Conservation (phyloP, 768 basidiomycete species). For the Kwoniella bestiolae region DNA sequence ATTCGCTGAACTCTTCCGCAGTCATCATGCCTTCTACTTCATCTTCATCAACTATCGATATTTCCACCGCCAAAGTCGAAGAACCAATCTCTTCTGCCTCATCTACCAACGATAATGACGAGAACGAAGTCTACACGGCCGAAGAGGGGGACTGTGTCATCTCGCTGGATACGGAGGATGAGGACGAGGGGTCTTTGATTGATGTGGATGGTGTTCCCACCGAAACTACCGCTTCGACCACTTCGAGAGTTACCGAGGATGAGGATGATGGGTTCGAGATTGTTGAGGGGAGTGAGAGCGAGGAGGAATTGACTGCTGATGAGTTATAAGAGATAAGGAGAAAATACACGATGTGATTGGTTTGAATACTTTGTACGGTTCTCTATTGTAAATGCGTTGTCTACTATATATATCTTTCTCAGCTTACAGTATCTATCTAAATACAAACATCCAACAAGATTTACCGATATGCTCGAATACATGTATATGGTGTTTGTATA, state of each 20-base stretch:
- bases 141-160: constrained; percentile 26
- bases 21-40: constrained; percentile 50
- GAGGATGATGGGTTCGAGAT: constrained; percentile 43
- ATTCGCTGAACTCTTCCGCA: constrained; percentile 41
- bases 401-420: no score
- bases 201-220: constrained; percentile 56
- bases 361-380: no score
- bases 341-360: not conserved
- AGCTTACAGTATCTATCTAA: no score
- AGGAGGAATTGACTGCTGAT: constrained; percentile 34
- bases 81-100: not conserved
- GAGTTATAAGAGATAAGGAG: constrained; percentile 15
- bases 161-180: constrained; percentile 13
- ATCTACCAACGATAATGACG: not conserved
- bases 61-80: constrained; percentile 5
- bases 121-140: not conserved
- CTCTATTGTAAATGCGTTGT: no score
- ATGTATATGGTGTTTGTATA: no score
- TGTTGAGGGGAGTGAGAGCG: constrained; percentile 36
- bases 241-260: constrained; percentile 13
- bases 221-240: constrained; percentile 56
- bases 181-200: constrained; percentile 25
- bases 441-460: no score
- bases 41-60: constrained; percentile 7
- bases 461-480: no score